Evolutionary conservation across 2,329 filamentous ascomycete species (phyloP), one percentile per base, ranked within the genome.

Genomic region (Cladophialophora carrionii): DNA sequence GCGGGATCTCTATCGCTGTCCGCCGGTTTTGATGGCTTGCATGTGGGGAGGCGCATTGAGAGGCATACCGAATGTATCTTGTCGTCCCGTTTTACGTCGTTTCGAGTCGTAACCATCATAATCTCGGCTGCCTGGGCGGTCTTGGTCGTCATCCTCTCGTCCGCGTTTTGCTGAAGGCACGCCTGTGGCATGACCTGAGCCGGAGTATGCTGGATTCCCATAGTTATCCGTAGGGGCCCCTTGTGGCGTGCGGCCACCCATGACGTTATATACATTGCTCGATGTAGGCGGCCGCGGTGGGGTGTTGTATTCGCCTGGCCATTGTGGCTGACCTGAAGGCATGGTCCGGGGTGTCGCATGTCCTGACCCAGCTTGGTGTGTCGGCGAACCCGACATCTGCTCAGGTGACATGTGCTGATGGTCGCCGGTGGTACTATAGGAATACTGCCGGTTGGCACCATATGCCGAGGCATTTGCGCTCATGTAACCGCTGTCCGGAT

Each of bases 191-290:
- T 90, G 82, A 63, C 88, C 87, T 5, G 85, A 79, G 17, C 86
- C 82, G 70, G 93, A 91, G 71, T 90, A 88, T 4, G 84, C 79
- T 26, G 90, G 83, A 17, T 87, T 83, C 37, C 86, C 84, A 75
- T 96, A 96, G 6, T 88, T 85, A 70, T 96, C 91, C 57, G 84
- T 84, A 22, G 84, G 79, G 12, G 86, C 78, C n/a, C 89, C 89
- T 71, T 91, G 91, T 20, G 85, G 80, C 10, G 86, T 86, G 29
- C 91, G 86, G 65, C 89, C 58, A n/a, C 58, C 93, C 80, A 96
- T 92, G 68, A 96, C 89, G 77, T 88, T 96, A 83, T 96, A 96
- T 57, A 96, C 81, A 74, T 88, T 96, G 81, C 91, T 93, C 0
- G 90, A 88, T 3, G 89, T 84, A 1, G 78, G 70, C 1, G 85